Percentiles rank a stretch among this genome's conserved stretches.
These are phyloP conservation scores for Quercus gilva DNA, from an alignment of 306 rosid genomes.

Conservation along the genomic window DNA sequence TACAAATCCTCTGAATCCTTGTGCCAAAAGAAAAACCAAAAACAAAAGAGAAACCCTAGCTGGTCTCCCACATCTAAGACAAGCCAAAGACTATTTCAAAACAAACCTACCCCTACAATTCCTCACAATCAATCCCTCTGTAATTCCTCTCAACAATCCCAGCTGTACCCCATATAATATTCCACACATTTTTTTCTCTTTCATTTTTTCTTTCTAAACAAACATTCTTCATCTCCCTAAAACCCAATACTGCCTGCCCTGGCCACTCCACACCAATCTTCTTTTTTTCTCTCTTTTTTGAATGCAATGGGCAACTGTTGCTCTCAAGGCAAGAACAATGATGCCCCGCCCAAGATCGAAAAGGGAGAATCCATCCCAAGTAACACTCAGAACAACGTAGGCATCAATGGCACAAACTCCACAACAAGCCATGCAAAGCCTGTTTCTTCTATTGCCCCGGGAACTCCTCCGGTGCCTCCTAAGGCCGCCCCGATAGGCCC, in stretches of 20 bases:
- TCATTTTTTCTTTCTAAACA: constrained; percentile 2
- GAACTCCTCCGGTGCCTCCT: constrained; percentile 23
- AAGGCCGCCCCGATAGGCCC: constrained; percentile 51
- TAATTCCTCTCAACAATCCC: constrained; percentile 41
- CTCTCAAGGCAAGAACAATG: constrained; percentile 58
- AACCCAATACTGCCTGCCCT: constrained; percentile 37
- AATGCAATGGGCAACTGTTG: constrained; percentile 93
- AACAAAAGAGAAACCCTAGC: background rate
- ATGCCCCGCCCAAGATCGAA: constrained; percentile 19
- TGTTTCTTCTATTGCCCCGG: constrained; percentile 24
- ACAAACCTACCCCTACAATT: constrained; percentile 40
- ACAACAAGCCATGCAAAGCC: constrained; percentile 24
- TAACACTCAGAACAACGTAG: background rate
- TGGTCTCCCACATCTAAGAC: constrained; percentile 5
- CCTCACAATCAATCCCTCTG: constrained; percentile 61
- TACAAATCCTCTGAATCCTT: constrained; percentile 38
- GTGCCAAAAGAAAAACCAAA: background rate
- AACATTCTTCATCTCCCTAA: constrained; percentile 39
- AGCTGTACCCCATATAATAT: constrained; percentile 33
- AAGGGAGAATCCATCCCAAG: constrained; percentile 31
- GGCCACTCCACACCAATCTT: constrained; percentile 22
- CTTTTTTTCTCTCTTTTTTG: constrained; percentile 4
- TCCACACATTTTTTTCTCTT: constrained; percentile 23
- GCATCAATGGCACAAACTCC: background rate
- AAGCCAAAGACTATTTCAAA: constrained; percentile 28